A percentile compares a stretch with the other conserved stretches of the same genome.
Evolutionary conservation across 2,329 filamentous ascomycete genomes (phyloP).

Genomic region (Emergomyces orientalis): DNA sequence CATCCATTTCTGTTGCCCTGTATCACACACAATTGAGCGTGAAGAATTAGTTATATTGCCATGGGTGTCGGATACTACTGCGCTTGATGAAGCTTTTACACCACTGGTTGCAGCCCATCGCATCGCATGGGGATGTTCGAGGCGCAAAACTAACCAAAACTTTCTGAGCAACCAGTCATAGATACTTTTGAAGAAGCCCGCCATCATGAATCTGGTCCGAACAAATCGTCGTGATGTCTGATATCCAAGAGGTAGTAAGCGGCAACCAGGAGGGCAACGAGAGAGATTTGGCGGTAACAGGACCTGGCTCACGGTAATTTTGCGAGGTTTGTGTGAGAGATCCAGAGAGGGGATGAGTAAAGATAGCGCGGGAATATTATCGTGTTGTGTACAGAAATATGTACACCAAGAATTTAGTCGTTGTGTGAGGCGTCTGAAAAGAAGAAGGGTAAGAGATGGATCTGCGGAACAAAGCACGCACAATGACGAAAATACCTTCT

Average conservation of each 20-base stretch:
- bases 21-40: conserved; percentile 10
- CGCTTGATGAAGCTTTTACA: not conserved
- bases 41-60: conserved; percentile 14
- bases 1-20: conserved; percentile 99
- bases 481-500: conserved; percentile 8
- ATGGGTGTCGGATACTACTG: not conserved
- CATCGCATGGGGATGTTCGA: not conserved
- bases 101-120: not conserved
- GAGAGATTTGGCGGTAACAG: conserved; percentile 4
- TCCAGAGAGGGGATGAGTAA: not conserved
- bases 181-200: conserved; percentile 81
- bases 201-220: conserved; percentile 51
- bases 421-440: conserved; percentile 1
- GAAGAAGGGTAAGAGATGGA: conserved; percentile 6
- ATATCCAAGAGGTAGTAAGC: not conserved
- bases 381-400: conserved; percentile 5
- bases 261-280: not conserved
- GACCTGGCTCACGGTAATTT: not conserved
- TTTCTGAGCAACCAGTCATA: conserved; percentile 98
- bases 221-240: not conserved
- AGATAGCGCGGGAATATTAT: conserved; percentile 8
- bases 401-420: conserved; percentile 7
- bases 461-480: conserved; percentile 9
- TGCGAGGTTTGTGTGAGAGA: not conserved
- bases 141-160: conserved; percentile 66